Evolutionary conservation across 2,329 filamentous ascomycete genomes (phyloP).

Genomic region (Trichoderma sp.): DNA sequence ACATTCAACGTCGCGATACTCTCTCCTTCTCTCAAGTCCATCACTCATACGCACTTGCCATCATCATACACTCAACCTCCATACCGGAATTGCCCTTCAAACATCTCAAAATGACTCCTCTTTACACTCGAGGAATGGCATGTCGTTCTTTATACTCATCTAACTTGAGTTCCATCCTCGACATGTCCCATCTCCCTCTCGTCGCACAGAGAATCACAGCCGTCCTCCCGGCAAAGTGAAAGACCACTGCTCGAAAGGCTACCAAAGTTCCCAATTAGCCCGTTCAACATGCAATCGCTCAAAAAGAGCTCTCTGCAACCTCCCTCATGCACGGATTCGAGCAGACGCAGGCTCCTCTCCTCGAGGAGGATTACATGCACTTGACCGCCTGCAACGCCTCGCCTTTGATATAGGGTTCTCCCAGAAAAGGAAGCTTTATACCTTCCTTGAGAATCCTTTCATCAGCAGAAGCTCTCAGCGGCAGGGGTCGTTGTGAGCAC

Average conservation of each 20-base stretch:
- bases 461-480: neutral
- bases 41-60: neutral
- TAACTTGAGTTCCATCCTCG: neutral
- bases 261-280: neutral
- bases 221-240: neutral
- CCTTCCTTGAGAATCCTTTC: too few relatives aligned
- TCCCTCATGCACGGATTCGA: neutral
- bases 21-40: neutral
- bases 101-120: neutral
- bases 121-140: neutral
- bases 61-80: neutral
- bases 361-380: neutral
- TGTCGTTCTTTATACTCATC: neutral
- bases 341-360: neutral
- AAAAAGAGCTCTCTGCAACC: too few relatives aligned
- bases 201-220: neutral
- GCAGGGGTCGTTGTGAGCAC: neutral
- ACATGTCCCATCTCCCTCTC: neutral
- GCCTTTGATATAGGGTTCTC: neutral
- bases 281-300: neutral
- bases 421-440: neutral
- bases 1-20: neutral
- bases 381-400: constrained; percentile 6
- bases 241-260: neutral
- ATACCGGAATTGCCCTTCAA: neutral